Base-by-base conservation (phyloP, 2,329 filamentous ascomycete genomes). In the Fusarium penzigii region DNA sequence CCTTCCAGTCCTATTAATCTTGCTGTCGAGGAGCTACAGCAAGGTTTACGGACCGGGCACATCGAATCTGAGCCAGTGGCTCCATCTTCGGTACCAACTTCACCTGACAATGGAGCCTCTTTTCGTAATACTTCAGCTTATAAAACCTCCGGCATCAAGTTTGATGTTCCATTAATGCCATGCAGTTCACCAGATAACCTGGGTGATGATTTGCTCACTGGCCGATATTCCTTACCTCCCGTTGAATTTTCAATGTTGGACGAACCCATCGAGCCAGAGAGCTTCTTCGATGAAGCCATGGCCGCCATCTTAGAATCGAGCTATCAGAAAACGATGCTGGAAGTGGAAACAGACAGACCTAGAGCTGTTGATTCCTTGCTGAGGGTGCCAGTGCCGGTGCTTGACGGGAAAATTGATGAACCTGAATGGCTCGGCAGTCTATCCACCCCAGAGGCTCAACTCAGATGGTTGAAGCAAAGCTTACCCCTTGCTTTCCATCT, bases 261-360 rank as follows among this genome's bases (percentile, higher is more conserved):
- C 5, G 32, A 36, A 11, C 32, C 10, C 10, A 12, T 39, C 9
- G 52, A 29, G 3, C 34, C 52, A 2, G 44, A 51, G 6, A 44
- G 39, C 0, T 51, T 55, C 32, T 67, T 69, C 39, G 59, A 68
- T 8, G 61, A 67, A 5, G 55, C 58, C 3, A 58, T 71, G 32
- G 48, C 53, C 14, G 29, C 49, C 2, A 40, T 69, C 6, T 34
- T 70, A 6, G 39, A 62, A 11, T 47, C 51, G 3, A 55, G 56
- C 17, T 50, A 54, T 13, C 32, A 42, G 9, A 49, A 51, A 13
- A 43, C 47, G 10, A 49, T 55, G 17, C 46, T n/a, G 6, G 44
- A 51, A 14, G 40, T 62, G 6, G 65, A 67, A 36, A 62, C 68
- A 49, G 72, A 75, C 39, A 56, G 57, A 12, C 42, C 70, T 1